Conservation (phyloP, 345 rosid genomes). For the Melastoma malabathricum region DNA sequence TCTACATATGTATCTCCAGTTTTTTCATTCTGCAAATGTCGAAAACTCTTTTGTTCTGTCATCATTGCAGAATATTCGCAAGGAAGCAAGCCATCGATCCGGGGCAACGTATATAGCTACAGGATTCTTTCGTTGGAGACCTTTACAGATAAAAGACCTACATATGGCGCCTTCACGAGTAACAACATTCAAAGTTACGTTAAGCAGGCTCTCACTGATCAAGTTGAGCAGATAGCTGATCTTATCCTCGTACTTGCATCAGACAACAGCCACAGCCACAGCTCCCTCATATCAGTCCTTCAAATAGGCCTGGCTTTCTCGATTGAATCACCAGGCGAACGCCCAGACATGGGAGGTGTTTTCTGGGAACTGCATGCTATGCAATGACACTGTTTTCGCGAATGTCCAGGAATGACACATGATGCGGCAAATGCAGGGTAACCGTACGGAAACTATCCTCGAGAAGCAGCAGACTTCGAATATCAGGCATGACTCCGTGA, state of each 20-base stretch:
- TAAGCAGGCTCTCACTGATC: background rate
- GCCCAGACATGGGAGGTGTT: background rate
- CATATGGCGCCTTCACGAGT: constrained; percentile 12
- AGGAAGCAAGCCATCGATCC: constrained; percentile 19
- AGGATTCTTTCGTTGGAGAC: constrained; percentile 22
- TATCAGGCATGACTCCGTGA: too few species aligned
- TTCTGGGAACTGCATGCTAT: background rate
- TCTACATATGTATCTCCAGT: background rate
- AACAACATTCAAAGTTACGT: constrained; percentile 15
- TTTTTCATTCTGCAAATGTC: background rate
- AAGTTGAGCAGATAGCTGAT: too few species aligned
- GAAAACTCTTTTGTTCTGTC: background rate
- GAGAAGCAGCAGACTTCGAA: too few species aligned
- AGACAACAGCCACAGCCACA: too few species aligned
- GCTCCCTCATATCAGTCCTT: background rate
- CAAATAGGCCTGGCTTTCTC: background rate
- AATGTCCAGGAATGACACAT: too few species aligned
- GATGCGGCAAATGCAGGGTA: too few species aligned
- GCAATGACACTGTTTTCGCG: too few species aligned
- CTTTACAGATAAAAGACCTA: constrained; percentile 25
- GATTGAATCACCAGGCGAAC: background rate
- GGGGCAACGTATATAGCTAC: constrained; percentile 23
- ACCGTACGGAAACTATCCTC: too few species aligned
- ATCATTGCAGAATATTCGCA: background rate
- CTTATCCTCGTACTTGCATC: too few species aligned